Percentiles rank a stretch among this genome's conserved stretches.
Conservation (phyloP, 2,329 filamentous ascomycete species). For the Aspergillus sp. region DNA sequence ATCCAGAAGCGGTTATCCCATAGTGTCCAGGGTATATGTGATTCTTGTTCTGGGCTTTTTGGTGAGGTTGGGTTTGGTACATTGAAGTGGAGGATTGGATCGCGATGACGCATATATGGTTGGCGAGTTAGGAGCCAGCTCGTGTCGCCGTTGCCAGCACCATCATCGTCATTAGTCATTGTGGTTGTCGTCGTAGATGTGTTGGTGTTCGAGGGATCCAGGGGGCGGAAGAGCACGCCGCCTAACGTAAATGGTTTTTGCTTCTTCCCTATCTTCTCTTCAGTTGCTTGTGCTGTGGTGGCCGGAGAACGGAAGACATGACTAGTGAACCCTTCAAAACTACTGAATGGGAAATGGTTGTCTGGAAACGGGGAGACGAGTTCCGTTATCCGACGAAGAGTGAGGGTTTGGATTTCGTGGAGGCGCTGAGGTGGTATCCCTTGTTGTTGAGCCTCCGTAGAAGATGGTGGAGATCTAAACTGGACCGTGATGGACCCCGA, state of each 20-base stretch:
- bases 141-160: constrained; percentile 21
- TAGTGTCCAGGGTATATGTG: constrained; percentile 36
- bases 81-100: constrained; percentile 21
- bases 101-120: constrained; percentile 33
- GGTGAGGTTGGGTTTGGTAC: constrained; percentile 8
- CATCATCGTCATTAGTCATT: neutral
- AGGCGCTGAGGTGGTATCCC: constrained; percentile 7
- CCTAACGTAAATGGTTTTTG: constrained; percentile 47
- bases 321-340: constrained; percentile 42
- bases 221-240: constrained; percentile 49
- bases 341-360: constrained; percentile 43
- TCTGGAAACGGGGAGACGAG: constrained; percentile 48
- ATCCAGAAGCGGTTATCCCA: constrained; percentile 61
- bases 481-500: constrained; percentile 35
- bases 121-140: constrained; percentile 39
- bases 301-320: constrained; percentile 38
- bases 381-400: constrained; percentile 50
- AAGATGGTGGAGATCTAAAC: constrained; percentile 20
- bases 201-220: constrained; percentile 16
- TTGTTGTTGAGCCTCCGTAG: neutral
- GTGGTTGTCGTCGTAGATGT: neutral
- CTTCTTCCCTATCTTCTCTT: neutral
- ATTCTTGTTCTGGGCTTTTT: neutral
- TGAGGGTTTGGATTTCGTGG: constrained; percentile 39
- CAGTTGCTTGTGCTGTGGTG: neutral